These are phyloP conservation scores for Torulaspora globosa DNA, from an alignment of 1,139 yeast species.

Conservation along the genomic window DNA sequence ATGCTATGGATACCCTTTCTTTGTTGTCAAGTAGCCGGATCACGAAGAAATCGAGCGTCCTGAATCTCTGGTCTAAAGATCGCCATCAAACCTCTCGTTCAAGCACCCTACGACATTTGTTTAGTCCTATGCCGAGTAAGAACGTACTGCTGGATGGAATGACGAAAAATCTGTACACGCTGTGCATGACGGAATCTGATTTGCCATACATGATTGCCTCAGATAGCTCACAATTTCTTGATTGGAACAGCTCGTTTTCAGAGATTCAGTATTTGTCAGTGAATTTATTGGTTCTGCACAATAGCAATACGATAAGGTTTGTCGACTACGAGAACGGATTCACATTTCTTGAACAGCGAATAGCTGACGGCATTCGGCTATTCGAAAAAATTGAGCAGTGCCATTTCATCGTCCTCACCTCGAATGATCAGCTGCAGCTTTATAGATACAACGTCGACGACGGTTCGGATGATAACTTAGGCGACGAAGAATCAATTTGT, in stretches of 20 bases:
- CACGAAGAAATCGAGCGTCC: constrained; percentile 21
- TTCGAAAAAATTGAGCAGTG: constrained; percentile 20
- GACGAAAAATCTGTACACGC: constrained; percentile 21
- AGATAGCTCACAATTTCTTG: constrained; percentile 21
- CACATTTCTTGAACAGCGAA: constrained; percentile 21
- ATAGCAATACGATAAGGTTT: constrained; percentile 18
- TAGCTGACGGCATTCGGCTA: constrained; percentile 27
- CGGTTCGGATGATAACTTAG: constrained; percentile 14
- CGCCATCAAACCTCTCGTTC: neutral
- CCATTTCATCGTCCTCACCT: constrained; percentile 26
- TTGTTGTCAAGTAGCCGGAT: constrained; percentile 14
- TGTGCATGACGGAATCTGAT: constrained; percentile 12
- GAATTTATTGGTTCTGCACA: constrained; percentile 23
- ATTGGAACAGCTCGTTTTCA: constrained; percentile 21
- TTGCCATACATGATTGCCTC: constrained; percentile 17
- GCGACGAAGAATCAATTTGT: constrained; percentile 22
- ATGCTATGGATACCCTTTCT: constrained; percentile 9
- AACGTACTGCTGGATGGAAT: constrained; percentile 26
- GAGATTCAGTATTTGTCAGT: constrained; percentile 21
- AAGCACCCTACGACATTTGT: constrained; percentile 15
- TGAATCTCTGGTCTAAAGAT: constrained; percentile 21
- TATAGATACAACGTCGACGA: constrained; percentile 29
- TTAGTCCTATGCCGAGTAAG: constrained; percentile 13
- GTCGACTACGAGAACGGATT: constrained; percentile 32
- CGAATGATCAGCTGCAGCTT: constrained; percentile 20